Conservation (phyloP, 768 basidiomycete genomes). For the Naematelia aurantialba region DNA sequence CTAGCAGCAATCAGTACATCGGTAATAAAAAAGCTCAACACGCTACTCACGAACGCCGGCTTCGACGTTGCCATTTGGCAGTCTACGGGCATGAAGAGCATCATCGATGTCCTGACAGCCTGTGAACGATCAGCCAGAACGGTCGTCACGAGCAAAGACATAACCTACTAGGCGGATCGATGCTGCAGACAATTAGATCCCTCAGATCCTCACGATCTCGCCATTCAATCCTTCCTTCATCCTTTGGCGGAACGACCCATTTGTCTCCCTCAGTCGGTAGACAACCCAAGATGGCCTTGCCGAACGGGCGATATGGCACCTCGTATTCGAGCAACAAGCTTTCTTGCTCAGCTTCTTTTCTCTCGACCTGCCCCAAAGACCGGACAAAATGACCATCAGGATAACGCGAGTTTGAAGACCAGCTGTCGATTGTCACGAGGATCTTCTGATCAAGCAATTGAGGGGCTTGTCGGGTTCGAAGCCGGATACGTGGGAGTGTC, state of each 20-base stretch:
- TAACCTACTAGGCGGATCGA: conserved; percentile 81
- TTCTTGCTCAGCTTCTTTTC: conserved; percentile 95
- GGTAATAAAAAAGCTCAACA: neutral
- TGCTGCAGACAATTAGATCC: conserved; percentile 83
- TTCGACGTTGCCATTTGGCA: conserved; percentile 92
- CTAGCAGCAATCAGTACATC: conserved; percentile 52
- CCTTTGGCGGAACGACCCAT: conserved; percentile 88
- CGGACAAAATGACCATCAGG: conserved; percentile 97
- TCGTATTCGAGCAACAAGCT: conserved; percentile 89
- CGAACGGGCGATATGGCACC: conserved; percentile 92
- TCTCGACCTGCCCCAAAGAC: conserved; percentile 81
- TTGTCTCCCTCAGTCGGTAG: conserved; percentile 80
- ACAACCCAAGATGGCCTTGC: conserved; percentile 88
- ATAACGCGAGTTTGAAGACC: conserved; percentile 81
- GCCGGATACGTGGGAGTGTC: conserved; percentile 83
- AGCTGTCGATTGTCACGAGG: conserved; percentile 88
- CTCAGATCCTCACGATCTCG: conserved; percentile 80
- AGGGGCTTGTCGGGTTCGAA: conserved; percentile 92
- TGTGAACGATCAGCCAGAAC: conserved; percentile 40
- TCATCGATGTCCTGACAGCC: conserved; percentile 98
- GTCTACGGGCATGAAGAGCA: conserved; percentile 78
- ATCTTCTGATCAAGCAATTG: conserved; percentile 87
- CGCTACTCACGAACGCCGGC: conserved; percentile 87
- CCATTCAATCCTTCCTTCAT: conserved; percentile 60
- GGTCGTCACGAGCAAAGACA: neutral